Base-by-base conservation (phyloP, 805 yeast species). In the Kluyveromyces dobzhanskii region DNA sequence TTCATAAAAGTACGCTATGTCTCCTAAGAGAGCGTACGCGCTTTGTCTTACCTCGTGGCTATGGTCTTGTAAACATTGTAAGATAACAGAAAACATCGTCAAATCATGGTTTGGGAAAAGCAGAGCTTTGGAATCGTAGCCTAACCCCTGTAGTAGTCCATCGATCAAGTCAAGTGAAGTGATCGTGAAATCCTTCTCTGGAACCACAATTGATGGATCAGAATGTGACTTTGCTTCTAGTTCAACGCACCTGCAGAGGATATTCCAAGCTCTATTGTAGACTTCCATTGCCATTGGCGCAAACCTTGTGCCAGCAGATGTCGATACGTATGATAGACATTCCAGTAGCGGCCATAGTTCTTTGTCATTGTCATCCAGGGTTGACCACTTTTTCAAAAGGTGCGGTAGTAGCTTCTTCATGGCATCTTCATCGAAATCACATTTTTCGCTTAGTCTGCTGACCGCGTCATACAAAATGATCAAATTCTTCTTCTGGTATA, bases 291-390 rank as follows among this genome's bases (percentile, higher is more conserved):
- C 97, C 66, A 78, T 86, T 4, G 94, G 95, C 5, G 87, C 84
- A 66, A 90, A 90, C 19, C 74, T 58, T 45, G 82, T 85, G 17
- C 95, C 94, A 43, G 88, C 64, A 2, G 87, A 74, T 1, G 95
- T 87, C 10, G 97, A 94, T 25, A 92, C 83, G 14, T 87, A 76
- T 4, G 96, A 85, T 75, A 92, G 73, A 62, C 97, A 88, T 60
- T 90, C 97, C 43, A 92, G 65, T 46, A 92, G 67, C 4, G 97
- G 94, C 90, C 97, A 86, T 47, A 90, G 62, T 50, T 79, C 95
- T 39, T 75, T 74, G 57, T 90, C 97, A 40, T 78, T 77, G 55
- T 92, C 96, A 12, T 67, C 64, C 37, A 87, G 61, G 29, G 60
- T 50, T 41, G 79, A 77, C 98, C 98, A 92, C 61, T 85, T 83